These are phyloP conservation scores for Oleoguttula mirabilis DNA, from an alignment of 495 filamentous ascomycete genomes.

Conservation along the genomic window DNA sequence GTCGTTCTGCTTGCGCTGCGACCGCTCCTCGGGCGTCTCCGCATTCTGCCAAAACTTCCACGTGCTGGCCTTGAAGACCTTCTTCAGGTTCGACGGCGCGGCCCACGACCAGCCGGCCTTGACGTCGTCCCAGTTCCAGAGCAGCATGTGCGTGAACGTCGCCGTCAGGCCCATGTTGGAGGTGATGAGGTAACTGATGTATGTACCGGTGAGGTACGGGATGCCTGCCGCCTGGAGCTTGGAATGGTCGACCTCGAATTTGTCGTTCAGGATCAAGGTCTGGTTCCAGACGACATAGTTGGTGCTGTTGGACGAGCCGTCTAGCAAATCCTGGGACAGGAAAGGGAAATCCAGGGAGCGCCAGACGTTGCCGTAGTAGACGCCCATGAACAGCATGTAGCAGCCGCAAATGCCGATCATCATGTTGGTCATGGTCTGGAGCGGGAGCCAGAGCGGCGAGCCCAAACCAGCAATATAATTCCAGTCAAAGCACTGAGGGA, in stretches of 20 bases:
- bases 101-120: conserved; percentile 25
- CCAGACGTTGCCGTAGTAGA: conserved; percentile 42
- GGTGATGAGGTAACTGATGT: conserved; percentile 33
- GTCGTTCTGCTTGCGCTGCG: conserved; percentile 9
- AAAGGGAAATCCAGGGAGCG: conserved; percentile 12
- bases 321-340: conserved; percentile 14
- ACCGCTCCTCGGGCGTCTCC: conserved; percentile 14
- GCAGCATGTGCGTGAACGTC: conserved; percentile 30
- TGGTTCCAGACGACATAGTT: conserved; percentile 12
- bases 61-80: conserved; percentile 4
- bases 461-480: conserved; percentile 36
- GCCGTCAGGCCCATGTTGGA: conserved; percentile 35
- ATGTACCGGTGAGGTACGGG: conserved; percentile 36
- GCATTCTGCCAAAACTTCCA: conserved; percentile 28
- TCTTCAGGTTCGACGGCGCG: conserved; percentile 15
- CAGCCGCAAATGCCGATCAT: conserved; percentile 37
- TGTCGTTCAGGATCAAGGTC: conserved; percentile 2
- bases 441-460: conserved; percentile 25
- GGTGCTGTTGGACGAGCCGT: conserved; percentile 4
- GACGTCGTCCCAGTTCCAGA: conserved; percentile 30
- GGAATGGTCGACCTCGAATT: conserved; percentile 4
- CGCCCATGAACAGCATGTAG: conserved; percentile 31
- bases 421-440: conserved; percentile 30
- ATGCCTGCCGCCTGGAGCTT: conserved; percentile 6
- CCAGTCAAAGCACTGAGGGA: conserved; percentile 48